phyloP scores from a whole-genome alignment of 2,329 filamentous ascomycete species.

The Ascocoryne sarcoides region DNA sequence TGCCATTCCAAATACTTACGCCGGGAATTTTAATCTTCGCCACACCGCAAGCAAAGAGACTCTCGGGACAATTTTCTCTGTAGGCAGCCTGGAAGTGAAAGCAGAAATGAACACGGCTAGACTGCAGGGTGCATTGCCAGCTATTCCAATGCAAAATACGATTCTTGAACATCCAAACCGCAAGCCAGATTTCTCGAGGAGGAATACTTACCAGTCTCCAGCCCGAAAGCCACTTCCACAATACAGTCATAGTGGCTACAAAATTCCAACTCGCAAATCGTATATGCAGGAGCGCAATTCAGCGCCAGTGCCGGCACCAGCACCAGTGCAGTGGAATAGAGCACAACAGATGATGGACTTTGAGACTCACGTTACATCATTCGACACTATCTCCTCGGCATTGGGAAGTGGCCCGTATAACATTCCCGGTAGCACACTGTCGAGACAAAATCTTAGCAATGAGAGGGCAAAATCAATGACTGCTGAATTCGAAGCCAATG shows the following conservation, averaged over 20 bases:
- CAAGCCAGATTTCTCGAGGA: conserved; percentile 8
- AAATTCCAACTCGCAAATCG: conserved; percentile 1
- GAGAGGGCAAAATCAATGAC: conserved; percentile 19
- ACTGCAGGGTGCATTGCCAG: conserved; percentile 18
- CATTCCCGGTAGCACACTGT: conserved; percentile 4
- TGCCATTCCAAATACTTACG: conserved; percentile 17
- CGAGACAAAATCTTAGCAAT: conserved; percentile 1
- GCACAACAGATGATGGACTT: conserved; percentile 14
- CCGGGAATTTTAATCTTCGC: conserved; percentile 6
- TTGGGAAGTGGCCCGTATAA: conserved; percentile 23
- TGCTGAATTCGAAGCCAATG: conserved; percentile 16
- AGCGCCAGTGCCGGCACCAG: conserved; percentile 1
- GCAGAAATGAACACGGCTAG: conserved; percentile 18
- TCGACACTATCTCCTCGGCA: conserved; percentile 14
- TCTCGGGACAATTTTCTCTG: conserved; percentile 22
- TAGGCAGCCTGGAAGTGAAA: conserved; percentile 21
- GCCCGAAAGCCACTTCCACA: conserved; percentile 1
- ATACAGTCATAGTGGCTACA: background rate
- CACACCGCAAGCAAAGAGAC: conserved; percentile 22
- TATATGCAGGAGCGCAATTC: background rate
- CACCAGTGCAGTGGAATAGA: conserved; percentile 4
- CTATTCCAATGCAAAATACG: conserved; percentile 13
- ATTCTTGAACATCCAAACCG: conserved; percentile 10
- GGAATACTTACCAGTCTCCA: conserved; percentile 10
- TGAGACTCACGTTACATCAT: conserved; percentile 20